phyloP scores from a whole-genome alignment of 78 protist species.

The Dictyostelium discoideum region DNA sequence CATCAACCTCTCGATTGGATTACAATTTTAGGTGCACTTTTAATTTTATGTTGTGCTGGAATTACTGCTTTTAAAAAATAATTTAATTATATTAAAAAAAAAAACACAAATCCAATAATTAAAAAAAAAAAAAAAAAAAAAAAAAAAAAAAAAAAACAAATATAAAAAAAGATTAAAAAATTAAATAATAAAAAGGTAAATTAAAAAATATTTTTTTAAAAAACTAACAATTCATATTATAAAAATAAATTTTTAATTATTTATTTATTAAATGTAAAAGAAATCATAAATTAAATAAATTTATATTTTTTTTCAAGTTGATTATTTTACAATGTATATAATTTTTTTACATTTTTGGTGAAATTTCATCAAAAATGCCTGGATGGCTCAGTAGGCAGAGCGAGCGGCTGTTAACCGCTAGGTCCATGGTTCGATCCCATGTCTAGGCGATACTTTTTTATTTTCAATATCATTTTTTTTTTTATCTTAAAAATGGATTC shows the following conservation, averaged over 20 bases:
- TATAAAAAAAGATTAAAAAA: no score
- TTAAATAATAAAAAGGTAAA: no score
- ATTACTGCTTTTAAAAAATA: conserved; percentile 38
- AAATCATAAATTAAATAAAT: no score
- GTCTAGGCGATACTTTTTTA: conserved; percentile 29
- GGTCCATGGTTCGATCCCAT: conserved; percentile 71
- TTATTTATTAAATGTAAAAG: no score
- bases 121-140: background rate
- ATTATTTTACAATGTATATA: no score
- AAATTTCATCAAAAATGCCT: conserved; percentile 13
- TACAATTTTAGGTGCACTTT: conserved; percentile 10
- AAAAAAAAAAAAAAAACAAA: background rate
- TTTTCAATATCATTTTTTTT: background rate
- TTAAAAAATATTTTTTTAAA: no score
- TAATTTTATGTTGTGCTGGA: conserved; percentile 54
- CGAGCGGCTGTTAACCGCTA: conserved; percentile 72
- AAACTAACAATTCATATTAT: no score
- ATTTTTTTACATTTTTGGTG: background rate
- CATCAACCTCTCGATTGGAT: background rate
- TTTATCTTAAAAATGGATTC: no score
- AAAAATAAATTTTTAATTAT: no score
- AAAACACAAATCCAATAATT: background rate
- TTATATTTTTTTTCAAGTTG: no score
- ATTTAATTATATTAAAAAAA: background rate
- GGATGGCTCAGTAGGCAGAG: conserved; percentile 72